Percentiles rank a stretch among this genome's conserved stretches.
phyloP scores from a whole-genome alignment of 129 eudicot genomes.

The Glebionis coronaria region DNA sequence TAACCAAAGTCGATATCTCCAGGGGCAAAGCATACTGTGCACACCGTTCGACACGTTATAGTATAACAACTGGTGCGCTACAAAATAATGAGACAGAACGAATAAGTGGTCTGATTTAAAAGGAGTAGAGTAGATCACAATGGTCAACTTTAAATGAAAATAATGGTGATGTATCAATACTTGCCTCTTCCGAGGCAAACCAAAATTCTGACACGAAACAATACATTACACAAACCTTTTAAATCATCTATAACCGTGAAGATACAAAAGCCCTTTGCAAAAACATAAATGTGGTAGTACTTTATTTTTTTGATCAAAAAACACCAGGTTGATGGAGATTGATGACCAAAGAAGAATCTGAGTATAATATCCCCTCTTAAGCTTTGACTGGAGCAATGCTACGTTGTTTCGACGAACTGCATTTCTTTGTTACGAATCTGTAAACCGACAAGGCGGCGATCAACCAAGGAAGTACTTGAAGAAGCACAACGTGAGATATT shows the following conservation, averaged over 20 bases:
- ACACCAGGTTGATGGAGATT: background rate
- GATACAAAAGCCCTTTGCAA: constrained; percentile 3
- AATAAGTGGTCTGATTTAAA: too few species aligned
- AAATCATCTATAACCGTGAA: background rate
- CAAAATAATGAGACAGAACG: too few species aligned
- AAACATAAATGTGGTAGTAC: background rate
- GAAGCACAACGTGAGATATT: constrained; percentile 47
- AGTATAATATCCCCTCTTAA: constrained; percentile 17
- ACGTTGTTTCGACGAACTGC: constrained; percentile 62
- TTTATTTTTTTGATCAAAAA: constrained; percentile 13
- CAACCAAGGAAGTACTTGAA: constrained; percentile 49
- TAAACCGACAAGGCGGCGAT: constrained; percentile 26
- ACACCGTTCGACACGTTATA: too few species aligned
- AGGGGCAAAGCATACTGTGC: too few species aligned
- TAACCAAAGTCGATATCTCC: too few species aligned
- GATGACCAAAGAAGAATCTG: constrained; percentile 26
- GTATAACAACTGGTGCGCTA: too few species aligned
- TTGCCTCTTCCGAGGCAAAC: background rate
- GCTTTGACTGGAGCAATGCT: constrained; percentile 79
- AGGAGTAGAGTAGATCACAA: background rate
- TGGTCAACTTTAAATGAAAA: background rate
- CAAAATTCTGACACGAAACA: background rate
- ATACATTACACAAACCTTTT: background rate
- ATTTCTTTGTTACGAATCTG: constrained; percentile 17
- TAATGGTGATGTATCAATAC: background rate